phyloP scores from a whole-genome alignment of 768 basidiomycete genomes.

The Chalciporus sphaerocephalus region DNA sequence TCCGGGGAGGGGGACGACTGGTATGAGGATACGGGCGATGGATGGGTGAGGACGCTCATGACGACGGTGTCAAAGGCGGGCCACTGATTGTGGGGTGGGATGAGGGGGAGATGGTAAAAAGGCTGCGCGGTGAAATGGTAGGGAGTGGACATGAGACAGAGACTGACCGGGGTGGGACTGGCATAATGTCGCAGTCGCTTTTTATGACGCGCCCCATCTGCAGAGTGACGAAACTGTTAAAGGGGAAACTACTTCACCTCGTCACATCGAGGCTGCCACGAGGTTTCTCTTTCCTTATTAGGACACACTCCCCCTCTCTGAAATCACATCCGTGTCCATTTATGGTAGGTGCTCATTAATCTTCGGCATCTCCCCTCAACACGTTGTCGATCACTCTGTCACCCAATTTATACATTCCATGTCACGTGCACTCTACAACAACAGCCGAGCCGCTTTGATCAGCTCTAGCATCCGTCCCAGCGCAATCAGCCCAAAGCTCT shows the following conservation, averaged over 20 bases:
- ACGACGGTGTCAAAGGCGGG: constrained; percentile 21
- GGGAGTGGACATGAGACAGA: constrained; percentile 12
- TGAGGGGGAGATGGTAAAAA: constrained; percentile 9
- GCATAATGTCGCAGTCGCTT: constrained; percentile 13
- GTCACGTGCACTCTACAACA: constrained; percentile 3
- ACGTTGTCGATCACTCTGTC: too few species aligned
- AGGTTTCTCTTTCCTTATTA: constrained; percentile 10
- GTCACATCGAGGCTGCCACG: constrained; percentile 25
- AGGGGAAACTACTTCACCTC: constrained; percentile 14
- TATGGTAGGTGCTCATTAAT: constrained; percentile 12
- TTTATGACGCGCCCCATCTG: constrained; percentile 19
- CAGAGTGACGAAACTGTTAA: constrained; percentile 9
- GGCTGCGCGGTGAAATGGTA: constrained; percentile 13
- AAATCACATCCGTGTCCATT: constrained; percentile 25
- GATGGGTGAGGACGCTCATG: constrained; percentile 5
- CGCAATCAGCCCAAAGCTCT: constrained; percentile 45
- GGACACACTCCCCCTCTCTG: constrained; percentile 16
- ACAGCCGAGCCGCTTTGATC: constrained; percentile 25
- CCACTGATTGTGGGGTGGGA: constrained; percentile 19
- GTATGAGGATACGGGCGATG: constrained; percentile 10
- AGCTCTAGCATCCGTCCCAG: constrained; percentile 41
- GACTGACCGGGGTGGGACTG: not conserved
- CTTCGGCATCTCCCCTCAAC: constrained; percentile 20
- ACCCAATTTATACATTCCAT: not conserved
- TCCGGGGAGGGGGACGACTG: constrained; percentile 11